Conservation (phyloP, 768 basidiomycete genomes). For the Lactarius quietus region DNA sequence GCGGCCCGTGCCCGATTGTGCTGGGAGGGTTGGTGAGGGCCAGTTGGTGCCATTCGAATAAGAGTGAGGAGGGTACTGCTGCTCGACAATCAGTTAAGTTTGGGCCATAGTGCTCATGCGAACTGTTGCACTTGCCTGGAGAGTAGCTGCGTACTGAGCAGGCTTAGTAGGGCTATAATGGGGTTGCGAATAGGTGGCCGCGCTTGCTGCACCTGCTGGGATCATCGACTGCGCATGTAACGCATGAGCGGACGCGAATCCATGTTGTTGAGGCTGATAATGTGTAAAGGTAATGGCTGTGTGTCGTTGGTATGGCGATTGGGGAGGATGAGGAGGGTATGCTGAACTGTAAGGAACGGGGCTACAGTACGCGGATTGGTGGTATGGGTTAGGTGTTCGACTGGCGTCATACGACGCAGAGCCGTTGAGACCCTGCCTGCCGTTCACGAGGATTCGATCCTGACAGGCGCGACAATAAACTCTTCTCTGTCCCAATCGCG, state of each 20-base stretch:
- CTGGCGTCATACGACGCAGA: conserved; percentile 1
- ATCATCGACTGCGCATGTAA: conserved; percentile 5
- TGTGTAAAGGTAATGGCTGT: conserved; percentile 25
- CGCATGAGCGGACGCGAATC: conserved; percentile 18
- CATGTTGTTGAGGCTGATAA: conserved; percentile 26
- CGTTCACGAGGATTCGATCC: conserved; percentile 7
- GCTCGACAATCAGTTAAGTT: background rate
- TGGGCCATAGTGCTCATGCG: background rate
- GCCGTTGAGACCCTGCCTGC: conserved; percentile 14
- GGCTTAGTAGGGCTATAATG: conserved; percentile 14
- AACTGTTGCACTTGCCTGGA: conserved; percentile 7
- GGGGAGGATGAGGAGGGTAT: background rate
- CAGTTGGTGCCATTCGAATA: conserved; percentile 21
- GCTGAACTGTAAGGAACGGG: conserved; percentile 16
- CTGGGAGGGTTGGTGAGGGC: conserved; percentile 2
- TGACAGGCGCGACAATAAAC: conserved; percentile 70
- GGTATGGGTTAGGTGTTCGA: conserved; percentile 18
- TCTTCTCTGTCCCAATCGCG: conserved; percentile 87
- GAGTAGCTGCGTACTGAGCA: conserved; percentile 1
- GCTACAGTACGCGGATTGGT: conserved; percentile 1
- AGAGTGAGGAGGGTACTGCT: conserved; percentile 7
- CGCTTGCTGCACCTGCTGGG: background rate
- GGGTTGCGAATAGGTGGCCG: conserved; percentile 3
- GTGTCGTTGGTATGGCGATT: conserved; percentile 13
- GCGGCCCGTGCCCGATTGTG: conserved; percentile 8